phyloP scores from a whole-genome alignment of 1,139 yeast genomes.

The Magnusiomyces tetraspermus region DNA sequence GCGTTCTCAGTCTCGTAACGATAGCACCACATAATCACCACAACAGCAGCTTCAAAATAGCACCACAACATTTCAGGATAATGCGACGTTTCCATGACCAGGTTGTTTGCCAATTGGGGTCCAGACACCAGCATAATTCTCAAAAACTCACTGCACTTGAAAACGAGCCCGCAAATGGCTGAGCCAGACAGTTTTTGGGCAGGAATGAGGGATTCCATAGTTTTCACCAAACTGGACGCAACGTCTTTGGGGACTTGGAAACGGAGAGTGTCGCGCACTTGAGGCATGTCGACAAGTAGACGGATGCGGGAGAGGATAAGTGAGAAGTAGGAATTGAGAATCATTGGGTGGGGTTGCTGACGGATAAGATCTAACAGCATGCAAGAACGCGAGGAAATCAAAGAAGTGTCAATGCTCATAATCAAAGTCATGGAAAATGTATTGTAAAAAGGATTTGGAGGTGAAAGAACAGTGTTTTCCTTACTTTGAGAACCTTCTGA shows the following conservation, averaged over 20 bases:
- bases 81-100: constrained; percentile 10
- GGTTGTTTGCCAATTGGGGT: constrained; percentile 15
- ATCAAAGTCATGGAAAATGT: constrained; percentile 8
- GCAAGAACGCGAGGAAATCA: background rate
- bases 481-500: background rate
- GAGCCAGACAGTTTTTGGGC: constrained; percentile 1
- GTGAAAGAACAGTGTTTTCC: too few relatives aligned
- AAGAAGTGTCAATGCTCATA: constrained; percentile 2
- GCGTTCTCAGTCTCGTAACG: constrained; percentile 22
- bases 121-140: constrained; percentile 22
- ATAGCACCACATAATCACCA: constrained; percentile 29
- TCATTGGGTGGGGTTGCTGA: constrained; percentile 22
- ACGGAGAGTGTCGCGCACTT: constrained; percentile 17
- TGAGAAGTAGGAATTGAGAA: constrained; percentile 18
- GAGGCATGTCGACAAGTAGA: constrained; percentile 21
- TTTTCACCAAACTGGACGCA: constrained; percentile 20
- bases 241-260: constrained; percentile 24
- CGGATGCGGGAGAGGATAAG: constrained; percentile 21
- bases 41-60: constrained; percentile 24
- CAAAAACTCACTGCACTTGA: constrained; percentile 24
- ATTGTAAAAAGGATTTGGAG: background rate
- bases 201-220: constrained; percentile 15
- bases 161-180: constrained; percentile 14
- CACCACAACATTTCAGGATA: constrained; percentile 22
- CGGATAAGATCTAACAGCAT: constrained; percentile 15